Evolutionary conservation across 306 rosid genomes (phyloP), one percentile per base, ranked within the genome.

Genomic region (Gastrolobium villosum): DNA sequence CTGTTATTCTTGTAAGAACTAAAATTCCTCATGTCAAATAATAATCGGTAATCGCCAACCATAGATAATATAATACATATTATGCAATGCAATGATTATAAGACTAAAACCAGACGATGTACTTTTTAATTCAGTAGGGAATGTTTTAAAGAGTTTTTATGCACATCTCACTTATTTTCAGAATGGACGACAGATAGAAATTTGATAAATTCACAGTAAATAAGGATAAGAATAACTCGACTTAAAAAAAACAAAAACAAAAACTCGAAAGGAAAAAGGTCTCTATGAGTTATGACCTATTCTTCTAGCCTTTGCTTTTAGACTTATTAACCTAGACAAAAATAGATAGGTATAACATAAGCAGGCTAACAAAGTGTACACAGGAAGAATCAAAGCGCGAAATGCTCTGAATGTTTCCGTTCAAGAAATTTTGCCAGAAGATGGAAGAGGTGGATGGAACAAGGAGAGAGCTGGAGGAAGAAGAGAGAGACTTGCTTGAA

Each of bases 291-390:
- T 9, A 48, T 44, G 1, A 15, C 10, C 1, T 6, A 15, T 28
- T 3, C 10, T 10, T 3, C 20, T 46, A 46, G 6, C 11, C 14
- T 3, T 72, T 26, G 5, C 41, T 32, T 40, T 55, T 72, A 40
- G 65, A 72, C 43, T 54, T 53, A 40, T 5, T 53, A 54, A 28
- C 26, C 37, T 1, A 39, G 76, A 71, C 65, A 54, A 36, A 66
- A 72, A 28, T 72, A 20, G 76, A n/a, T n/a, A n/a, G n/a, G n/a
- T n/a, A n/a, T n/a, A n/a, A n/a, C n/a, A n/a, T n/a, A n/a, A n/a
- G n/a, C n/a, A n/a, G n/a, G n/a, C n/a, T n/a, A n/a, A n/a, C n/a
- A n/a, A n/a, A n/a, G n/a, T n/a, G n/a, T n/a, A n/a, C n/a, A n/a
- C n/a, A n/a, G n/a, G n/a, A n/a, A n/a, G n/a, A n/a, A n/a, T n/a